These are phyloP conservation scores for Fusarium sp. DNA, from an alignment of 2,329 filamentous ascomycete genomes.

Conservation along the genomic window DNA sequence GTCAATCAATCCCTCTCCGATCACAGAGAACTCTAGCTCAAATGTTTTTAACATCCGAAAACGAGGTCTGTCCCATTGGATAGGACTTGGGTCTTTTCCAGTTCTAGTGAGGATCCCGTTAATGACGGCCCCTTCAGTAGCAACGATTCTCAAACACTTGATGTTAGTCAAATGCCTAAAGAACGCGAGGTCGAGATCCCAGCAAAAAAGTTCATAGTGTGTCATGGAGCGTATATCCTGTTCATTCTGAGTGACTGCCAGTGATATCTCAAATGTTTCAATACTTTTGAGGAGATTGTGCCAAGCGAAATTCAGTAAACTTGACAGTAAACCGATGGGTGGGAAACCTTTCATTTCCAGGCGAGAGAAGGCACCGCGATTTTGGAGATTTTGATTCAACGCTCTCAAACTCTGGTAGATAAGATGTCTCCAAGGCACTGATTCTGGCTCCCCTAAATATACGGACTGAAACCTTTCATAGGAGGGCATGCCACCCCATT, in stretches of 20 bases:
- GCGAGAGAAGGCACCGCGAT: not conserved
- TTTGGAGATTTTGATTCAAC: not conserved
- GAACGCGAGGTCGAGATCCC: too few species aligned
- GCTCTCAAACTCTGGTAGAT: not conserved
- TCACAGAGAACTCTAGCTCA: not conserved
- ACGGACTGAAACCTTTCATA: not conserved
- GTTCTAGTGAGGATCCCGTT: too few species aligned
- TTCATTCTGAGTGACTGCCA: not conserved
- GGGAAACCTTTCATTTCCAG: not conserved
- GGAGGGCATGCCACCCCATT: too few species aligned
- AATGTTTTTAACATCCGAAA: not conserved
- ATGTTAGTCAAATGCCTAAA: too few species aligned
- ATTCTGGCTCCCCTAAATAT: not conserved
- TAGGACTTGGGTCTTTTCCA: not conserved
- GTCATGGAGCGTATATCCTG: too few species aligned
- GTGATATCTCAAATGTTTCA: not conserved
- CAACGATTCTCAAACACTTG: not conserved
- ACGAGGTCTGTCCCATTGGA: fast-evolving
- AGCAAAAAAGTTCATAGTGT: too few species aligned
- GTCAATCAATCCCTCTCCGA: not conserved
- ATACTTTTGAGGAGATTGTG: not conserved
- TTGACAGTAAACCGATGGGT: too few species aligned
- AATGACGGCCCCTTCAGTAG: fast-evolving
- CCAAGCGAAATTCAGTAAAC: fast-evolving
- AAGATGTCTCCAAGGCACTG: not conserved